Evolutionary conservation across 169 alveolate species (phyloP), one percentile per base, ranked within the genome.

Genomic region (Plasmodium sp.): DNA sequence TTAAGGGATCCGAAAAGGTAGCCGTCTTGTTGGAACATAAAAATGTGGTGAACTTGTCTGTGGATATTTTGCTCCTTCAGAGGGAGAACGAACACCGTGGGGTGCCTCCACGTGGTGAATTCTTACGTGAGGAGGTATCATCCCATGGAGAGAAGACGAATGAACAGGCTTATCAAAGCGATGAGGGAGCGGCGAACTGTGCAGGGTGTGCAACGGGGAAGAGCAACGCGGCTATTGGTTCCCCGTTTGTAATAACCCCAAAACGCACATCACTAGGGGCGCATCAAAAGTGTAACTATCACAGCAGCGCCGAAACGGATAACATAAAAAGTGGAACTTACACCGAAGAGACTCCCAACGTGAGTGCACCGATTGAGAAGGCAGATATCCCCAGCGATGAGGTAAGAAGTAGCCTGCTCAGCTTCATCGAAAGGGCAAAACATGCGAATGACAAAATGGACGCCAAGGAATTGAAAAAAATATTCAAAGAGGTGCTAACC

Each of bases 1-100:
- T 92, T 14, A 74, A 81, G 5, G 33, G 10, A 14, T 51, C 54
- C n/a, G 39, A 81, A 41, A 41, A 92, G 18, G 72, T 83, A 45
- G 34, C 45, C 31, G 33, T 48, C 9, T 45, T 92, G 45, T 45
- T 72, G 48, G 95, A 92, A 67, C 58, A 92, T 72, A 92, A 92
- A 71, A 83, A 92, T 48, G 67, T 2, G 9, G 73, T 81, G 9
- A 41, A 92, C 12, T 22, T 92, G 58, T 92, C 95, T 33, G 45
- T 92, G 18, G 95, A 92, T 92, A 92, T 92, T 92, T 41, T 92
- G 75, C 58, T 92, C 22, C 79, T 14, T 79, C 83, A 51, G 18
- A 3, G 36, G 39, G 18, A 75, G 12, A 85, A 84, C 45, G 33
- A 22, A 16, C 48, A n/a, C 41, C n/a, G 41, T 73, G 43, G n/a